These are phyloP conservation scores for Mycena capillaripes DNA, from an alignment of 768 basidiomycete genomes.

Conservation along the genomic window DNA sequence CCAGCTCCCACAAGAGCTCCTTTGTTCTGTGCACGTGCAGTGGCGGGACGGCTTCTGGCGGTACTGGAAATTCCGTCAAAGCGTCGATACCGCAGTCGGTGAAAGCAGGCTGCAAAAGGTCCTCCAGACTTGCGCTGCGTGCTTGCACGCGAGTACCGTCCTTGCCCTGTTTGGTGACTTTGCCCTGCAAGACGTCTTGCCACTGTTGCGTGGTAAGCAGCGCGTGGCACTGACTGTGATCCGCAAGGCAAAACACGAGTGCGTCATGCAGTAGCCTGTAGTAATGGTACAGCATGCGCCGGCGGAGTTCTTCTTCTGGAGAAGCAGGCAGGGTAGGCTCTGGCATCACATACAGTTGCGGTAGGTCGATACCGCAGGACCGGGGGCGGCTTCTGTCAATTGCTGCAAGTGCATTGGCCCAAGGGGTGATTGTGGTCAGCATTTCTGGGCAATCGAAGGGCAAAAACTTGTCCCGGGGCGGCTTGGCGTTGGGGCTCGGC, in stretches of 20 bases:
- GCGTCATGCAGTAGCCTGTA: constrained; percentile 9
- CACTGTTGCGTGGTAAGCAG: constrained; percentile 15
- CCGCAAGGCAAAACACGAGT: constrained; percentile 13
- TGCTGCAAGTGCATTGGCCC: constrained; percentile 11
- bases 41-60: neutral
- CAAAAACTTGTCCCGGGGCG: constrained; percentile 7
- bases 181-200: constrained; percentile 13
- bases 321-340: constrained; percentile 15
- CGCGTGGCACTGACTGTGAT: neutral
- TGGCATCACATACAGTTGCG: constrained; percentile 11
- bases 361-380: constrained; percentile 9
- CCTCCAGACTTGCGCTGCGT: constrained; percentile 1
- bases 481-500: neutral
- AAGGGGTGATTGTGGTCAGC: constrained; percentile 3
- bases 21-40: neutral
- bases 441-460: constrained; percentile 7
- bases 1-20: constrained; percentile 6
- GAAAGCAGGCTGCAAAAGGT: constrained; percentile 4
- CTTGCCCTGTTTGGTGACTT: neutral
- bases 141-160: neutral
- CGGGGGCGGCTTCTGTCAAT: constrained; percentile 9
- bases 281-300: constrained; percentile 4
- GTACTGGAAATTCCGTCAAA: constrained; percentile 12
- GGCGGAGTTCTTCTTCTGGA: neutral
- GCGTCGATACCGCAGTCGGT: constrained; percentile 8